Evolutionary conservation across 2,329 filamentous ascomycete species (phyloP).

Genomic region (Aureobasidium sp.): DNA sequence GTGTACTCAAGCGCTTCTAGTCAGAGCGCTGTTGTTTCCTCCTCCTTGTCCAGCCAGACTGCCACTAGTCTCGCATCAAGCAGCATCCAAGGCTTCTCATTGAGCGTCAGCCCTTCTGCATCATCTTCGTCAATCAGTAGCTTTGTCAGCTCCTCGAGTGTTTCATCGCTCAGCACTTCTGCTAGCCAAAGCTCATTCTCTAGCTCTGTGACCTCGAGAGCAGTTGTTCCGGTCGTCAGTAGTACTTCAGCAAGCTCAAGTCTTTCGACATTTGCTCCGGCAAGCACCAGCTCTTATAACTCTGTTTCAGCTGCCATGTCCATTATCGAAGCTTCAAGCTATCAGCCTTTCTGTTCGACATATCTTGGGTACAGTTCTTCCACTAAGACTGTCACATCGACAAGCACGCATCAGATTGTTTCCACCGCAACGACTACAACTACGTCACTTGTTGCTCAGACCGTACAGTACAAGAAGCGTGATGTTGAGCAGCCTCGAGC

Average conservation of each 20-base stretch:
- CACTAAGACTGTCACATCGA: slow-evolving; percentile 7
- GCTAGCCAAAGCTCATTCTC: not conserved
- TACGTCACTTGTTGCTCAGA: not conserved
- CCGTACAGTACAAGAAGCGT: slow-evolving; percentile 15
- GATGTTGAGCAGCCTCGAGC: slow-evolving; percentile 8
- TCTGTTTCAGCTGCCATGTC: slow-evolving; percentile 8
- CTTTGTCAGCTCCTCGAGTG: not conserved
- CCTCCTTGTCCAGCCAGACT: not conserved
- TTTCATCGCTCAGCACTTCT: not conserved
- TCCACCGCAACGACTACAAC: slow-evolving; percentile 12
- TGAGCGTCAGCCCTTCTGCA: not conserved
- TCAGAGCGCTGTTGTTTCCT: not conserved
- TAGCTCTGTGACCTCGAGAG: not conserved
- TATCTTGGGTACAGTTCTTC: slow-evolving; percentile 17
- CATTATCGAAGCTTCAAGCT: slow-evolving; percentile 12
- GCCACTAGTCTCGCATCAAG: not conserved
- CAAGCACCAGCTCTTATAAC: slow-evolving; percentile 6
- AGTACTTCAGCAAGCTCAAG: not conserved
- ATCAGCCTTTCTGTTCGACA: slow-evolving; percentile 20
- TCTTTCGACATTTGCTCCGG: not conserved
- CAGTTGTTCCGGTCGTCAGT: not conserved
- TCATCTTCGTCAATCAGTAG: not conserved
- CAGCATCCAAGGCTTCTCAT: not conserved
- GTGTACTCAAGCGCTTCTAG: not conserved
- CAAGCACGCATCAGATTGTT: slow-evolving; percentile 9